Evolutionary conservation across 495 filamentous ascomycete species (phyloP).

Genomic region (Aspergillus saccharolyticus): DNA sequence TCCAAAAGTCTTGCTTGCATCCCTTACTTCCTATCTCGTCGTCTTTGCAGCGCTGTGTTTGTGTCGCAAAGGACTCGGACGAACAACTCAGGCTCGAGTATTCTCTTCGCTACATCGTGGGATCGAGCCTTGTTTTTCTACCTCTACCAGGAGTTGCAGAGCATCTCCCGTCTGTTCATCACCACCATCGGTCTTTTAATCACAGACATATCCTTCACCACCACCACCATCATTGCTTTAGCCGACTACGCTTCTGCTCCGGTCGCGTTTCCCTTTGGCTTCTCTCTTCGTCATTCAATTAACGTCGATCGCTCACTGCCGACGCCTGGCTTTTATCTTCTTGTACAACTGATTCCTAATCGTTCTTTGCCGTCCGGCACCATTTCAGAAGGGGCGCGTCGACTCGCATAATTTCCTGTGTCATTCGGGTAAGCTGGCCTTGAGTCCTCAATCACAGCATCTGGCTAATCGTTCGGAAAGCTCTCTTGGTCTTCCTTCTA

Average conservation of each 20-base stretch:
- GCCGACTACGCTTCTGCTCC: constrained; percentile 12
- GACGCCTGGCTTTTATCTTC: constrained; percentile 11
- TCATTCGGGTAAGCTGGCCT: constrained; percentile 13
- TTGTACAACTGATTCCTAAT: constrained; percentile 16
- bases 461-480: constrained; percentile 13
- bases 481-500: neutral
- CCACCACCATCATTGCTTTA: constrained; percentile 5
- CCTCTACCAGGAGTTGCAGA: constrained; percentile 36
- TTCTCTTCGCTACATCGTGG: constrained; percentile 13
- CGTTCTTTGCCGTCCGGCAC: constrained; percentile 14
- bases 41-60: neutral
- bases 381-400: constrained; percentile 10
- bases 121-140: constrained; percentile 24
- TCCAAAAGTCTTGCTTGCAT: neutral
- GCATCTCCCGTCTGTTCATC: constrained; percentile 34
- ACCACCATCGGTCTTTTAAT: constrained; percentile 19
- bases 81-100: constrained; percentile 9
- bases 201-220: constrained; percentile 8
- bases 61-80: constrained; percentile 1
- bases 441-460: neutral
- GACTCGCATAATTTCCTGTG: constrained; percentile 7
- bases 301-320: constrained; percentile 8
- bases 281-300: constrained; percentile 5
- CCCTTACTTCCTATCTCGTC: neutral
- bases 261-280: constrained; percentile 22